Evolutionary conservation across 805 yeast genomes (phyloP), one percentile per base, ranked within the genome.

Genomic region (Barnettozyma salicaria): DNA sequence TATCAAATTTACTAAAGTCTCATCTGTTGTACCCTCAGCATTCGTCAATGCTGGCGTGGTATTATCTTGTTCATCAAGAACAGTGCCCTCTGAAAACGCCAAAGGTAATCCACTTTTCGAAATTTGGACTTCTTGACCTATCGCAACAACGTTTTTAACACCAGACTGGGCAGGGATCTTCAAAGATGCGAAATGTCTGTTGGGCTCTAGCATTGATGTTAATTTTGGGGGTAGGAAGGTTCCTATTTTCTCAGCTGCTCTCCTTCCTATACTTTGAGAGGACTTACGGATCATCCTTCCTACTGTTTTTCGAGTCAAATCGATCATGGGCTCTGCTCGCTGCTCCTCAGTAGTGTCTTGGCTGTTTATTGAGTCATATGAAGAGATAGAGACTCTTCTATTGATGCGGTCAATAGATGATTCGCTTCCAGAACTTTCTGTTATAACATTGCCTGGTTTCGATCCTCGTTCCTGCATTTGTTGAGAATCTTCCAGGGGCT

Each of bases 111-210:
- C 55, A 23, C 36, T 34, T 22, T 45, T 55, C 8, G 50, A 41
- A 11, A 47, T 47, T 24, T 45, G 43, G 17, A 35, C 49, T 32
- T 52, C 61, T 32, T 49, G 55, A 0, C 69, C 67, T 43, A 79
- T 70, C 3, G 76, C 74, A 6, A 69, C 72, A 17, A 69, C 70
- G 11, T 72, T 66, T 40, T 66, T 65, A 1, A 65, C 64, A 7
- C 70, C 74, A 20, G 56, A 58, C 1, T 66, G 59, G 0, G 70
- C 63, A 1, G 84, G 85, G 16, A 90, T 70, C 56, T 85, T 88
- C 47, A 90, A 68, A 36, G 78, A 84, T 0, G 97, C 97, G 68
- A 86, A 92, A 54, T 89, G 96, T 44, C 98, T 71, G 17, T 84
- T 76, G 11, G 96, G 94, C 53, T 89, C 96, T 49, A 89, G 64